Conservation (phyloP, 345 rosid species). For the Conringia planisiliqua region DNA sequence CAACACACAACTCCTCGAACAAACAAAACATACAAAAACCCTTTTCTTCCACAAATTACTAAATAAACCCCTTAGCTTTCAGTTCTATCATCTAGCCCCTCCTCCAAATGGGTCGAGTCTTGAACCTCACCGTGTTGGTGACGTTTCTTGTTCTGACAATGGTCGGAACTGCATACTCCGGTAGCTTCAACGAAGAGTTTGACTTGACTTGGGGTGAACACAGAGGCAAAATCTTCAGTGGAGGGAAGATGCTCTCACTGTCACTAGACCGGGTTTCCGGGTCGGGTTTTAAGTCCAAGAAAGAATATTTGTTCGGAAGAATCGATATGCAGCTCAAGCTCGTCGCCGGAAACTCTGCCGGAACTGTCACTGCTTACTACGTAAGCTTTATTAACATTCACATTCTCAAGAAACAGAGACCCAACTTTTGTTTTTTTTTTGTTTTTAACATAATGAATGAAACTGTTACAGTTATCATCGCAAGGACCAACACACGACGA, state of each 20-base stretch:
- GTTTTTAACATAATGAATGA: background rate
- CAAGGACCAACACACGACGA: slow-evolving; percentile 58
- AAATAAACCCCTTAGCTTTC: slow-evolving; percentile 4
- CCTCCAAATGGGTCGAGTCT: slow-evolving; percentile 24
- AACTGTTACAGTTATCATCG: slow-evolving; percentile 46
- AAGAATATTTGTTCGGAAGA: slow-evolving; percentile 54
- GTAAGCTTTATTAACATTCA: slow-evolving; percentile 29
- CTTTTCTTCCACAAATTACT: background rate
- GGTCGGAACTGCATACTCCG: slow-evolving; percentile 35
- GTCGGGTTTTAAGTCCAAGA: slow-evolving; percentile 62
- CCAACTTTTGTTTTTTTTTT: background rate
- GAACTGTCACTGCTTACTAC: slow-evolving; percentile 67
- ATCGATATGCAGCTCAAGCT: slow-evolving; percentile 71
- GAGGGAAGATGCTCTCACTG: slow-evolving; percentile 49
- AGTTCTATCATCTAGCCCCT: background rate
- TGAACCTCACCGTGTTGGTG: slow-evolving; percentile 11
- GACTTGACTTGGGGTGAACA: slow-evolving; percentile 58
- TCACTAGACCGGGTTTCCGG: slow-evolving; percentile 60
- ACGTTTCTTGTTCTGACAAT: slow-evolving; percentile 22
- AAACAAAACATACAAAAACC: slow-evolving; percentile 2
- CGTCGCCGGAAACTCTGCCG: slow-evolving; percentile 70
- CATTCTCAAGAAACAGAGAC: background rate
- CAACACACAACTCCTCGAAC: slow-evolving; percentile 14
- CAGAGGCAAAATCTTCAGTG: slow-evolving; percentile 50
- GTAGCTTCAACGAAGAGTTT: slow-evolving; percentile 50